Evolutionary conservation across 441 rosid species (phyloP), one percentile per base, ranked within the genome.

Genomic region (Adansonia madagascariensis): DNA sequence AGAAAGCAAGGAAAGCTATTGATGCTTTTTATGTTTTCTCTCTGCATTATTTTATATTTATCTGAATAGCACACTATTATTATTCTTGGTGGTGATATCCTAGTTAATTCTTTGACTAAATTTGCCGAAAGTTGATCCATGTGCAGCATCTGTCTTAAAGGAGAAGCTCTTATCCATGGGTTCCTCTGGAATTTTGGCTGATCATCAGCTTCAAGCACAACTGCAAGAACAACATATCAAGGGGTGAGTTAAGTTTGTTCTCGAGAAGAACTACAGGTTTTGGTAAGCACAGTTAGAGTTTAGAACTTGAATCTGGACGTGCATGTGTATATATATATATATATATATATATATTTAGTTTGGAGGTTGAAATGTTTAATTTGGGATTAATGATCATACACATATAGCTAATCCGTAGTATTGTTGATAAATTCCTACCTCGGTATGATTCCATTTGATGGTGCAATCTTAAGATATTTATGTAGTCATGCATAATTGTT

Each of bases 171-270:
- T 96, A 77, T 87, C 91, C 46, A 85, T 97, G 91, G 98, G 98
- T 57, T 88, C 98, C 57, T 97, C 98, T 50, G 99, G 99, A 83
- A 89, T 94, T 85, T 85, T 97, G 80, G 99, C 99, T 43, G 99
- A 97, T 74, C 98, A 97, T 86, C 99, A 97, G 85, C 98, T 97
- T 84, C 98, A 97, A 84, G 91, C 99, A 73, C 89, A 91, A 82
- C 84, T 97, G 82, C 98, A 93, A 75, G 98, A 97, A 87, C 91
- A 94, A 80, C 86, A 89, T 81, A 82, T 89, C 81, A 97, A 92
- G 89, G 93, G 97, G 96, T 90, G 79, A 71, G 89, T 82, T 79
- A n/a, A 49, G 52, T 68, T 68, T 68, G 39, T 56, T 56, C 8
- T 73, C 75, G 20, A 41, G 65, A 11, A 46, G 59, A 24, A 10